Evolutionary conservation across 176 grass and related monocot species (phyloP), one percentile per base, ranked within the genome.

Genomic region (Hyparrhenia diplandra): DNA sequence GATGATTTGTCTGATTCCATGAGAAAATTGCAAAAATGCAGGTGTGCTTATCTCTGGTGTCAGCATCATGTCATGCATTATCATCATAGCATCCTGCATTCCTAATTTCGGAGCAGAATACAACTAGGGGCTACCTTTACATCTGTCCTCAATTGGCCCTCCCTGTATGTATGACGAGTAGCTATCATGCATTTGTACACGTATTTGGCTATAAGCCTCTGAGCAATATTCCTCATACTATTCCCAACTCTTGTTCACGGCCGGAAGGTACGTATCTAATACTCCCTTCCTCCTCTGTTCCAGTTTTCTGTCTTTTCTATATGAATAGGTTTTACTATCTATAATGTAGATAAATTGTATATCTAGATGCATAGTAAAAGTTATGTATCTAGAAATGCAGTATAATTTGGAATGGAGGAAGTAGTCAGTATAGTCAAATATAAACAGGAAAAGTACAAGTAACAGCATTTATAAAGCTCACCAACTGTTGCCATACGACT

Each of bases 41-140:
- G 34, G 34, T 29, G 16, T 45, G 52, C 82, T 77, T 41, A 75
- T 85, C 82, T 25, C 71, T 28, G 41, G 10, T 63, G 28, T 5
- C 25, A 71, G 42, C 71, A 85, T 81, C 76, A 69, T 57, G 71
- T 69, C 76, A 75, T 71, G 69, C 68, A 64, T n/a, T 47, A 78
- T 37, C 57, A 55, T 85, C 83, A 10, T 35, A 61, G 51, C 36
- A 77, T 77, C 47, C 41, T 72, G 0, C 34, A 78, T 71, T 54
- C 67, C 64, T 35, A 81, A 76, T 76, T 76, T 64, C 42, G 63
- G 21, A 36, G 43, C 41, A 67, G 42, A 81, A 54, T 80, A 69
- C 71, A 55, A 18, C 29, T 69, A 23, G 29, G 21, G 37, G 16
- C 63, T 71, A 70, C 13, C 70, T 80, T 64, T 84, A 80, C 63